A percentile compares a stretch with the other conserved stretches of the same genome.
Evolutionary conservation across 345 rosid genomes (phyloP).

Genomic region (Eucalyptus regnans): DNA sequence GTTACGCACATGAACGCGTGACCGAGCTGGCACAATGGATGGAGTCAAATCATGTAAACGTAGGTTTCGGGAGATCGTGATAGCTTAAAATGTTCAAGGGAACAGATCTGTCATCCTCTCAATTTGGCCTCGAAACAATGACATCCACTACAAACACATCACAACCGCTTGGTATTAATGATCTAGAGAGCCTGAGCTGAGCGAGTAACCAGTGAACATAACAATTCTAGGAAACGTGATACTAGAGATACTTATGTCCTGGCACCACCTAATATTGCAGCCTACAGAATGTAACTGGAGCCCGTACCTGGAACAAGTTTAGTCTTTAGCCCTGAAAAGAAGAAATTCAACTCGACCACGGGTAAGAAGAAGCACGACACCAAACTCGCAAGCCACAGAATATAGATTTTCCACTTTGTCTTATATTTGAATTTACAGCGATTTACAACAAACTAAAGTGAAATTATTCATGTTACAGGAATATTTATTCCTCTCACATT

Average conservation of each 20-base stretch:
- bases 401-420: not conserved
- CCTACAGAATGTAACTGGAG: not conserved
- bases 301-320: not conserved
- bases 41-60: not conserved
- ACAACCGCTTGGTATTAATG: not conserved
- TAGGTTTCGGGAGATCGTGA: not conserved
- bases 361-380: not conserved
- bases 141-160: not conserved
- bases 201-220: not conserved
- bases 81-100: not conserved
- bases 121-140: not conserved
- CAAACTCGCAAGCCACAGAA: not conserved
- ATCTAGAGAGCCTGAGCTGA: not conserved
- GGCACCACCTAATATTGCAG: not conserved
- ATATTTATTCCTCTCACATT: not conserved
- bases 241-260: not conserved
- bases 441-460: not conserved
- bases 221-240: not conserved
- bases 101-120: not conserved
- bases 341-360: not conserved
- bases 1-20: not conserved
- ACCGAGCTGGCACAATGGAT: not conserved
- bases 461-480: not conserved
- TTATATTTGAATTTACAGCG: not conserved
- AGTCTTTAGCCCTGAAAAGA: not conserved